These are phyloP conservation scores for Fusarium tjaetaba DNA, from an alignment of 2,329 filamentous ascomycete genomes.

Conservation along the genomic window DNA sequence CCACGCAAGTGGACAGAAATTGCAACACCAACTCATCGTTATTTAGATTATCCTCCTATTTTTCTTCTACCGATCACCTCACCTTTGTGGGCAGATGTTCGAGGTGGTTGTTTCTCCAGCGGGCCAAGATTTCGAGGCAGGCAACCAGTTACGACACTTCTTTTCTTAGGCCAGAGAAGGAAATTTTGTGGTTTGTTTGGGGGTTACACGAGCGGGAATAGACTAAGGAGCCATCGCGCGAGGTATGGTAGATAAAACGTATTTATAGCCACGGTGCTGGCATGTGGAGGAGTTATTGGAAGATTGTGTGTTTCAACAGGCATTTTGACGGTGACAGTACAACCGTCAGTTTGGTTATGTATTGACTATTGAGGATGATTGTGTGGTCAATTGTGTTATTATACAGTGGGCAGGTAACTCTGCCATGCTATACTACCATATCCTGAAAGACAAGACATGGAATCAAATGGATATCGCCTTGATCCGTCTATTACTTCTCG, in stretches of 20 bases:
- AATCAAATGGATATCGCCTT: slow-evolving; percentile 7
- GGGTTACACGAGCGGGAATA: neutral
- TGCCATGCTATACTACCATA: slow-evolving; percentile 1
- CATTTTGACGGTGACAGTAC: neutral
- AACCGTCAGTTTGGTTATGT: neutral
- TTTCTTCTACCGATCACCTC: neutral
- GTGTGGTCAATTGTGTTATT: slow-evolving; percentile 15
- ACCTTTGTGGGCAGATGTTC: neutral
- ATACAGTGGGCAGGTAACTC: neutral
- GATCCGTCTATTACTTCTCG: slow-evolving; percentile 25
- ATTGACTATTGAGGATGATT: neutral
- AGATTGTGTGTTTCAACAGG: neutral
- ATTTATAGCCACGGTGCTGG: neutral
- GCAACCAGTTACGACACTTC: neutral
- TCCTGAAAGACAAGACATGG: neutral
- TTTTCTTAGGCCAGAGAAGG: neutral
- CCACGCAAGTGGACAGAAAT: neutral
- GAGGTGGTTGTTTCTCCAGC: neutral
- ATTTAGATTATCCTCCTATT: neutral
- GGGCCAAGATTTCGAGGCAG: neutral
- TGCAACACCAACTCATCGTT: neutral
- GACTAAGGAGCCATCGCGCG: neutral
- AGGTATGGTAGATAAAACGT: neutral
- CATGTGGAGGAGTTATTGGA: neutral
- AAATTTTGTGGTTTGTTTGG: neutral